A percentile compares a stretch with the other conserved stretches of the same genome.
Evolutionary conservation across 1,139 yeast species (phyloP).

Genomic region (Yamadazyma triangularis): DNA sequence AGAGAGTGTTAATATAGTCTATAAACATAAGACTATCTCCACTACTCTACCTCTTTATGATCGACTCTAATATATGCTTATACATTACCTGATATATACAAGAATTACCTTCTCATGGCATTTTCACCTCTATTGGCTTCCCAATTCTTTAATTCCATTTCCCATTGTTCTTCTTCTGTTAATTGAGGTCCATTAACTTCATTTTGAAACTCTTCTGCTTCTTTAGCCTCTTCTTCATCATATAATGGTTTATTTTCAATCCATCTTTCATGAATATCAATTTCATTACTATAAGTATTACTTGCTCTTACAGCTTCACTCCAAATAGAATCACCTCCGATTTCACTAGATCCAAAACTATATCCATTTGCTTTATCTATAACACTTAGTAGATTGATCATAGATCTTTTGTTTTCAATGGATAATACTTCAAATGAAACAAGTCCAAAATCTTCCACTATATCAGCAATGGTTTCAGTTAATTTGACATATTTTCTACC

Average conservation of each 20-base stretch:
- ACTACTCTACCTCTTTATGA: too few species aligned
- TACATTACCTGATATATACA: too few species aligned
- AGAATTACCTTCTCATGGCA: constrained; percentile 6
- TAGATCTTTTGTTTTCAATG: constrained; percentile 85
- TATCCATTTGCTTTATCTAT: constrained; percentile 94
- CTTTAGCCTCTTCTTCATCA: constrained; percentile 54
- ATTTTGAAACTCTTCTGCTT: constrained; percentile 8
- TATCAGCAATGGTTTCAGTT: constrained; percentile 75
- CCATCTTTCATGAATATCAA: constrained; percentile 95
- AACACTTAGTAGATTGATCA: constrained; percentile 73
- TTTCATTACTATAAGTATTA: constrained; percentile 45
- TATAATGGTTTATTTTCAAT: constrained; percentile 75
- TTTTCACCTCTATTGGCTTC: constrained; percentile 25
- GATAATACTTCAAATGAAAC: constrained; percentile 87
- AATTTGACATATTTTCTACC: constrained; percentile 64
- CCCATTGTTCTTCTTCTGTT: constrained; percentile 71
- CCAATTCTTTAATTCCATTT: constrained; percentile 60
- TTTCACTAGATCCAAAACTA: constrained; percentile 84
- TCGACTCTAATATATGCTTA: too few species aligned
- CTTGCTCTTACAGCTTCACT: constrained; percentile 87
- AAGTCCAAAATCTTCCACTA: constrained; percentile 81
- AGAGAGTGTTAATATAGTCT: too few species aligned
- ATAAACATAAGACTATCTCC: too few species aligned
- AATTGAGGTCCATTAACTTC: constrained; percentile 18
- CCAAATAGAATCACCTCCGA: constrained; percentile 96